phyloP scores from a whole-genome alignment of 163 green algal species.

The Scenedesmus sp. region DNA sequence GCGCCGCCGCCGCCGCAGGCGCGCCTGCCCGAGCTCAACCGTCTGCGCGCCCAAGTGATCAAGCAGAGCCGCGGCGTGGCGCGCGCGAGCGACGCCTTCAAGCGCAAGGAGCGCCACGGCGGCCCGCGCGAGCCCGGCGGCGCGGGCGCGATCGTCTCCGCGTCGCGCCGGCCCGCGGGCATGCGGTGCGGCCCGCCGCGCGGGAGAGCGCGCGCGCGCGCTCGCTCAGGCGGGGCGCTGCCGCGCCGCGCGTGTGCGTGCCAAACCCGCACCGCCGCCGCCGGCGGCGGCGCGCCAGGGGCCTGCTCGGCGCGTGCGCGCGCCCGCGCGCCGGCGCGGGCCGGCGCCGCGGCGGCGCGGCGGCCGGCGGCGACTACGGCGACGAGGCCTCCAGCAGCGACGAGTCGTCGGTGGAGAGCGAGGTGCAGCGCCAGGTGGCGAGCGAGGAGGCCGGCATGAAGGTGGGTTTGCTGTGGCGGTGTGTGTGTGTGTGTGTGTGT shows the following conservation, averaged over 20 bases:
- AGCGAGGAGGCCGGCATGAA: slow-evolving; percentile 18
- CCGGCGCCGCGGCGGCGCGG: not conserved
- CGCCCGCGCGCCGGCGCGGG: not conserved
- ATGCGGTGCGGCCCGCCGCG: too few species aligned
- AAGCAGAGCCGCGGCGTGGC: slow-evolving; percentile 4
- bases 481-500: too few species aligned
- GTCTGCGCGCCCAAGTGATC: slow-evolving; percentile 20
- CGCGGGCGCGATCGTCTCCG: too few species aligned
- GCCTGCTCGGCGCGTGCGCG: not conserved
- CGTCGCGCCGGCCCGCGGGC: too few species aligned
- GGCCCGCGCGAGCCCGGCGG: too few species aligned
- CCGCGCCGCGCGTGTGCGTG: too few species aligned
- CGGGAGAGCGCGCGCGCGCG: too few species aligned
- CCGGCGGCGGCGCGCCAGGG: not conserved
- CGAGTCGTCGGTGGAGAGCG: not conserved
- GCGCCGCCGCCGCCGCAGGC: slow-evolving; percentile 1
- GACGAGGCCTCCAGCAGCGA: not conserved
- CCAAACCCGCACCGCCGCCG: too few species aligned
- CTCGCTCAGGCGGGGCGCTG: too few species aligned
- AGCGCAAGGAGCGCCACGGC: not conserved
- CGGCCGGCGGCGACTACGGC: not conserved
- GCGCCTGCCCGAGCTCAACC: slow-evolving; percentile 42
- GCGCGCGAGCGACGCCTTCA: not conserved
- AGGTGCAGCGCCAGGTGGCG: not conserved
- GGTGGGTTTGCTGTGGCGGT: too few species aligned